These are phyloP conservation scores for Chlorella sp. DNA, from an alignment of 139 green algal species.

Conservation along the genomic window DNA sequence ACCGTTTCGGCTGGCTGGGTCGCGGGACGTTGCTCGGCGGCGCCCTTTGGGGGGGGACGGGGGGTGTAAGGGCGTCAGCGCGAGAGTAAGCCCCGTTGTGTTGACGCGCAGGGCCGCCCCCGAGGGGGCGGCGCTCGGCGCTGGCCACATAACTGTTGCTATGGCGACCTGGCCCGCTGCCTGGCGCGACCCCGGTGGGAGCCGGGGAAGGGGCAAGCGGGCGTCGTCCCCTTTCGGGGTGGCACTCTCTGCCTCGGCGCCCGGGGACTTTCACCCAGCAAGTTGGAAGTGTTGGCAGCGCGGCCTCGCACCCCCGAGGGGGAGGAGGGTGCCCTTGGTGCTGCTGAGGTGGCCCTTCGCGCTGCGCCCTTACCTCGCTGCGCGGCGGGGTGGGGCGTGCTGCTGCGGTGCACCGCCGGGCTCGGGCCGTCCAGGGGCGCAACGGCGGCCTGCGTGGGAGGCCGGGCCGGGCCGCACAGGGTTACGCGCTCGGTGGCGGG, in stretches of 20 bases:
- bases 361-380: constrained; percentile 65
- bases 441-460: too few relatives aligned
- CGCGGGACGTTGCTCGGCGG: too few relatives aligned
- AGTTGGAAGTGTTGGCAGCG: constrained; percentile 8
- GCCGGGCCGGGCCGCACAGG: too few relatives aligned
- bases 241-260: constrained; percentile 95
- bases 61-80: constrained; percentile 75
- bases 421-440: too few relatives aligned
- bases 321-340: neutral
- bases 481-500: too few relatives aligned
- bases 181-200: constrained; percentile 4
- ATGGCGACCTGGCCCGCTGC: constrained; percentile 90
- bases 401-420: neutral
- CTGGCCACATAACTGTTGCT: constrained; percentile 98
- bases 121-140: constrained; percentile 7
- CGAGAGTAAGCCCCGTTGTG: constrained; percentile 99
- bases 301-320: neutral
- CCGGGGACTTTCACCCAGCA: constrained; percentile 99
- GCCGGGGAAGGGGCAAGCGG: constrained; percentile 20
- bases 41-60: too few relatives aligned
- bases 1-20: too few relatives aligned
- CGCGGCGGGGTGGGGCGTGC: neutral
- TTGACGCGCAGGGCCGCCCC: constrained; percentile 75
- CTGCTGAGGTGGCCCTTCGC: constrained; percentile 81
- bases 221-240: constrained; percentile 87